Conservation (phyloP, 805 yeast species). For the Suhomyces kilbournensis region DNA sequence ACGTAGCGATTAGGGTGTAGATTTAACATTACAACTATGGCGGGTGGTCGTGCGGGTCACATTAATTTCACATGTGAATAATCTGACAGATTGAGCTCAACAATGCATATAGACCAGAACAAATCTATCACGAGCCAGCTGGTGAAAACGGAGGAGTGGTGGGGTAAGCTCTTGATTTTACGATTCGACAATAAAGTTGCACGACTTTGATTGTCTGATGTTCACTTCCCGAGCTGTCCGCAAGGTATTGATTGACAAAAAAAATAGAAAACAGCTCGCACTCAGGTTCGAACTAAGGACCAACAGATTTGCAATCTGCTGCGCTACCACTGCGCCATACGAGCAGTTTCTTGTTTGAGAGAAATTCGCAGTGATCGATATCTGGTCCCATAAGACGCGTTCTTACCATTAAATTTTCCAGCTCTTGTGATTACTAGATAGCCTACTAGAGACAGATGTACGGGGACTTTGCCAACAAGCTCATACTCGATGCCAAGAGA, state of each 20-base stretch:
- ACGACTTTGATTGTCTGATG: background rate
- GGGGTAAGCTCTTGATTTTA: background rate
- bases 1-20: background rate
- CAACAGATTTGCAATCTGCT: constrained; percentile 98
- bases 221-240: background rate
- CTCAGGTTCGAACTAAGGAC: constrained; percentile 98
- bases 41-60: background rate
- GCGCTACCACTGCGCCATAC: constrained; percentile 99
- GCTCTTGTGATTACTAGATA: background rate
- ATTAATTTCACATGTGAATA: background rate
- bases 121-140: background rate
- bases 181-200: background rate
- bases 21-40: background rate
- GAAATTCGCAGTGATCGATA: background rate
- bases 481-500: constrained; percentile 83
- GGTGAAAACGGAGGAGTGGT: background rate
- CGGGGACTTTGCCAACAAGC: constrained; percentile 82
- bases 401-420: background rate
- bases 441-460: constrained; percentile 53
- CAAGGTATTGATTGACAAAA: background rate
- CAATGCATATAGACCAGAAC: background rate
- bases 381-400: background rate
- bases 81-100: background rate
- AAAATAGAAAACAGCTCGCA: constrained; percentile 55
- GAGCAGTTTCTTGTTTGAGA: constrained; percentile 32